Evolutionary conservation across 2,329 filamentous ascomycete species (phyloP).

Genomic region (Aspergillus tamarii): DNA sequence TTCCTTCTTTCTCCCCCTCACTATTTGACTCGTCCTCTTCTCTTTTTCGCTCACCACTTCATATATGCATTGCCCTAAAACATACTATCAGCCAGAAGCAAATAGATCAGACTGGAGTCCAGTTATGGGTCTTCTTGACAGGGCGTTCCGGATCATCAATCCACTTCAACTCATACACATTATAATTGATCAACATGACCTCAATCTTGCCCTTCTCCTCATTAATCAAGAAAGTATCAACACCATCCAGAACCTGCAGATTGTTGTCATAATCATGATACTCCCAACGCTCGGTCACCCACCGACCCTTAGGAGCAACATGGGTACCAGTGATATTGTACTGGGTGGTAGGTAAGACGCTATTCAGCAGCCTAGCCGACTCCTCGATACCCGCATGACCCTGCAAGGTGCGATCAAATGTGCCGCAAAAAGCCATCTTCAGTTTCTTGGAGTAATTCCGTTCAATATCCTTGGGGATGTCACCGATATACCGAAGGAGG

Average conservation of each 20-base stretch:
- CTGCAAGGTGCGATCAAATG: conserved; percentile 11
- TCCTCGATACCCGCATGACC: conserved; percentile 11
- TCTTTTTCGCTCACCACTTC: too few species aligned
- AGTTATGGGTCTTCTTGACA: background rate
- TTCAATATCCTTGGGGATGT: conserved; percentile 11
- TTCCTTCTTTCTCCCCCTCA: too few species aligned
- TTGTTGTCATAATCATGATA: conserved; percentile 5
- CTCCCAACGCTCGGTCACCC: conserved; percentile 16
- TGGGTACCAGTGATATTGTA: conserved; percentile 12
- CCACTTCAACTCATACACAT: background rate
- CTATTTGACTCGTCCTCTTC: too few species aligned
- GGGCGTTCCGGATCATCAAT: background rate
- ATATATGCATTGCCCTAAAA: too few species aligned
- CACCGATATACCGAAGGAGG: conserved; percentile 17
- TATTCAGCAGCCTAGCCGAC: conserved; percentile 12
- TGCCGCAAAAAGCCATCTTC: conserved; percentile 10
- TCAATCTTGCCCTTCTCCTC: conserved; percentile 9
- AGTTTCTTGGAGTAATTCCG: conserved; percentile 13
- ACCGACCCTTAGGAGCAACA: conserved; percentile 6
- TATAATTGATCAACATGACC: conserved; percentile 16
- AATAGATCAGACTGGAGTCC: background rate
- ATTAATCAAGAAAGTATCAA: conserved; percentile 15
- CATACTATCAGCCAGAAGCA: too few species aligned
- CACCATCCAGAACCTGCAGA: conserved; percentile 11
- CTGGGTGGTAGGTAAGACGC: conserved; percentile 10